These are phyloP conservation scores for Chloropicon primus DNA, from an alignment of 139 green algal species.

Conservation along the genomic window DNA sequence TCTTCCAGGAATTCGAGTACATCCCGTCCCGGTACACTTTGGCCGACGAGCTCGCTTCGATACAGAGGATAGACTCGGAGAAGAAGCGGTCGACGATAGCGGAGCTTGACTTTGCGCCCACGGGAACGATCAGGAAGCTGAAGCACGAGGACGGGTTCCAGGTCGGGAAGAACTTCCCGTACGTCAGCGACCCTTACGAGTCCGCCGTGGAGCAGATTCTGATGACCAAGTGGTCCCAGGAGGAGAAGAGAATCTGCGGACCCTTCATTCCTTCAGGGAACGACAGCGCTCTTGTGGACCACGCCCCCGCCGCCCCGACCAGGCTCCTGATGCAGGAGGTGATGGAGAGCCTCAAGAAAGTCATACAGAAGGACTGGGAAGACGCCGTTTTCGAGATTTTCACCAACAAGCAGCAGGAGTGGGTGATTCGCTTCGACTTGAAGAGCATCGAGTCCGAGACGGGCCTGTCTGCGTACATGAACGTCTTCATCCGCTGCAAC, in stretches of 20 bases:
- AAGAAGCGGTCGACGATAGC: conserved; percentile 21
- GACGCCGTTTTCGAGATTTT: conserved; percentile 27
- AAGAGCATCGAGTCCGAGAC: conserved; percentile 18
- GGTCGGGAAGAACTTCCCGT: conserved; percentile 17
- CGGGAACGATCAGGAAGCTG: conserved; percentile 2
- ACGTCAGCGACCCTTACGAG: conserved; percentile 26
- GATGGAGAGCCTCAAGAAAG: neutral
- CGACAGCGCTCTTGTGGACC: conserved; percentile 12
- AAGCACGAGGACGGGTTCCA: conserved; percentile 20
- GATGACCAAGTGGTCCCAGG: neutral
- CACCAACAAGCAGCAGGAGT: conserved; percentile 38
- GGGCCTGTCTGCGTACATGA: conserved; percentile 40
- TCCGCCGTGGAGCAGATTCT: conserved; percentile 1
- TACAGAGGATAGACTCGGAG: conserved; percentile 27
- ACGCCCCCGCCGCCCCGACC: neutral
- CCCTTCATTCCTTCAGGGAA: neutral
- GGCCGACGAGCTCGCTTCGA: conserved; percentile 22
- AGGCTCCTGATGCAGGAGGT: neutral
- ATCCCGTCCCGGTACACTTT: conserved; percentile 28
- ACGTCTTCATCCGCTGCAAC: conserved; percentile 37
- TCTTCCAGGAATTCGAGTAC: conserved; percentile 39
- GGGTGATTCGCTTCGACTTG: conserved; percentile 31
- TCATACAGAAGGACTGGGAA: conserved; percentile 24
- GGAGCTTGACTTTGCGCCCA: conserved; percentile 11
- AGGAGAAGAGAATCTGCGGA: neutral